Base-by-base conservation (phyloP, 75 land plant species). In the Sequoiadendron giganteum region DNA sequence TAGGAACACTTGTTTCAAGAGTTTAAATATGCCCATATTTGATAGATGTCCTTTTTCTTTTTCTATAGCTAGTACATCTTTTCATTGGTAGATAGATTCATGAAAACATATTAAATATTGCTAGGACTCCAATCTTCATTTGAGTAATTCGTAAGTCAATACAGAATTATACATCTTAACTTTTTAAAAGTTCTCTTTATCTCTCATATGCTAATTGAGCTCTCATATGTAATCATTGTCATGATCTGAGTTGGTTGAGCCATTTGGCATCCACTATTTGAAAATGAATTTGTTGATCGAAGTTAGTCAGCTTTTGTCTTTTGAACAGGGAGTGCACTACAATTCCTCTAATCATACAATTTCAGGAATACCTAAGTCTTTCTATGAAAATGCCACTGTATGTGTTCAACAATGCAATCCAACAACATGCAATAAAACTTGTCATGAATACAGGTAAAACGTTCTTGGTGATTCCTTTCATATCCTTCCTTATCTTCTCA, bases 391-490 rank as follows among this genome's bases (percentile, higher is more conserved):
- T 82, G 5, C 3, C 30, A 82, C 52, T n/a, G 5, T 82, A 2
- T 82, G 84, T 47, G 16, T 82, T 82, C 32, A 82, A 82, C 84
- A 82, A 47, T 82, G 84, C 21, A 82, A 49, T 82, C 84, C 49
- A 81, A 10, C 0, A 81, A 81, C 28, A 43, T 81, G 52, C 48
- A 82, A 45, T 82, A 47, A 25, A 45, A 82, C 52, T 52, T 58
- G 75, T 30, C 75, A n/a, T 19, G 1, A 58, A 58, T 58, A 58
- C 25, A 58, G 61, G 61, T 16, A 77, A 77, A 39, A 77, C 8
- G 13, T 16, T 6, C 40, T 19, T 36, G 36, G 15, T 77, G 42
- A 39, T 19, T 36, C 80, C 78, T 76, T 76, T 32, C 40, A 34
- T 38, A 4, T 38, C 7, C 32, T 72, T 73, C 77, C 9, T 73